phyloP scores from a whole-genome alignment of 2,329 filamentous ascomycete genomes.

The Zymoseptoria ardabiliae region DNA sequence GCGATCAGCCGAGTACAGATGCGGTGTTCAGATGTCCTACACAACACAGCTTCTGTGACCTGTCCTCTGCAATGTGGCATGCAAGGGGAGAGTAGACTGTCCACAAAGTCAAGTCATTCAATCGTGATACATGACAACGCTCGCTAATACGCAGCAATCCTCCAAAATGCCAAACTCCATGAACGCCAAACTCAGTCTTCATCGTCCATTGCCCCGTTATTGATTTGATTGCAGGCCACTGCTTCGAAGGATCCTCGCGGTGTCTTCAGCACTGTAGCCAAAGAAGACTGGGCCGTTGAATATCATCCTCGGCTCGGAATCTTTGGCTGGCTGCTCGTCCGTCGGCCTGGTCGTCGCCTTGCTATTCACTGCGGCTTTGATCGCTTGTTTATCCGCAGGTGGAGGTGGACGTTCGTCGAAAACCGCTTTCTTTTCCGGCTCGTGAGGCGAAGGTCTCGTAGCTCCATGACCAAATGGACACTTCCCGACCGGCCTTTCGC shows the following conservation, averaged over 20 bases:
- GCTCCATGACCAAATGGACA: slow-evolving; percentile 18
- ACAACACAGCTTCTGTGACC: not conserved
- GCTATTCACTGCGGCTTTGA: not conserved
- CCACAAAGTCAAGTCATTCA: not conserved
- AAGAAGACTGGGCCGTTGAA: slow-evolving; percentile 94
- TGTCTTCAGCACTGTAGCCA: slow-evolving; percentile 78
- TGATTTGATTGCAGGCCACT: slow-evolving; percentile 14
- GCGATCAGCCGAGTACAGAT: slow-evolving; percentile 1
- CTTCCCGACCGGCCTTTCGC: slow-evolving; percentile 10
- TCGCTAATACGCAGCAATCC: not conserved
- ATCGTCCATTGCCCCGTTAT: not conserved
- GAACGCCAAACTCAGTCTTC: not conserved
- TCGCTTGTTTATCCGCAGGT: not conserved
- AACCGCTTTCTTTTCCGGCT: not conserved
- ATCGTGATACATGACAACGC: not conserved
- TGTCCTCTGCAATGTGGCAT: not conserved
- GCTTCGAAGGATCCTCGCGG: slow-evolving; percentile 62
- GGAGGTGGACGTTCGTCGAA: not conserved
- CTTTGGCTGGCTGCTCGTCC: not conserved
- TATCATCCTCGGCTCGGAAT: slow-evolving; percentile 58
- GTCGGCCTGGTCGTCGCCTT: not conserved
- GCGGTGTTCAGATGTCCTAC: not conserved
- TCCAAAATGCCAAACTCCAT: too few species aligned
- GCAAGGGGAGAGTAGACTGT: not conserved
- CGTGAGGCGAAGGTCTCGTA: slow-evolving; percentile 2